Percentiles rank a stretch among this genome's conserved stretches.
Evolutionary conservation across 2,329 filamentous ascomycete species (phyloP).

Genomic region (Phaeosphaeriaceae sp.): DNA sequence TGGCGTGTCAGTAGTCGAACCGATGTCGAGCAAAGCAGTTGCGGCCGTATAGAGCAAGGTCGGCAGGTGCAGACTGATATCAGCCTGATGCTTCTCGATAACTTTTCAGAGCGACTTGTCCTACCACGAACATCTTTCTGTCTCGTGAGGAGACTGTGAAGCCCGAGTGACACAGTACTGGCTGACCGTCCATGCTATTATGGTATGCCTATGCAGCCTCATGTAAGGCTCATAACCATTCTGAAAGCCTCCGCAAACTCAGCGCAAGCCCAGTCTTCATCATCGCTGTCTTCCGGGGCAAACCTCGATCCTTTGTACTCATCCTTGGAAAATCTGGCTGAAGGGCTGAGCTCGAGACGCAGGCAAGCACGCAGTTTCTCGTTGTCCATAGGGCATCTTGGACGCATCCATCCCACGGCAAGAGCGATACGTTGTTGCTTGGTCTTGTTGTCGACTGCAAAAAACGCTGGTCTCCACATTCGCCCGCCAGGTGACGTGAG

Average conservation of each 20-base stretch:
- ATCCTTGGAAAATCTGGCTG: conserved; percentile 14
- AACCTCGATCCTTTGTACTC: conserved; percentile 33
- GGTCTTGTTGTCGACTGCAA: conserved; percentile 31
- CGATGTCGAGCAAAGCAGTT: background rate
- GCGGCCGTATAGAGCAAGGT: background rate
- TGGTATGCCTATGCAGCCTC: background rate
- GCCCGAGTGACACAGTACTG: background rate
- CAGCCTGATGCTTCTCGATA: too few relatives aligned
- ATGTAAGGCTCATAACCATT: conserved; percentile 9
- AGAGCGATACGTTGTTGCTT: conserved; percentile 34
- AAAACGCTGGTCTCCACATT: conserved; percentile 35
- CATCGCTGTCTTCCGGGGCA: conserved; percentile 20
- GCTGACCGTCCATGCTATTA: background rate
- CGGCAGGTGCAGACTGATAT: background rate
- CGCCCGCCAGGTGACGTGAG: conserved; percentile 27
- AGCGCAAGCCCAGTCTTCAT: conserved; percentile 34
- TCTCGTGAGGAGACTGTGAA: background rate
- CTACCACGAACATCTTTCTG: background rate
- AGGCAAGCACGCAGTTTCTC: conserved; percentile 32
- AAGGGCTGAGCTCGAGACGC: conserved; percentile 33
- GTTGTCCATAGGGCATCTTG: conserved; percentile 27
- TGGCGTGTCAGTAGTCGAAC: background rate
- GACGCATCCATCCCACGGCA: conserved; percentile 35
- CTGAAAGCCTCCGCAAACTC: conserved; percentile 37
- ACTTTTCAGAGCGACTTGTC: too few relatives aligned